Base-by-base conservation (phyloP, 2,329 filamentous ascomycete species). In the Neonectria ditissima region DNA sequence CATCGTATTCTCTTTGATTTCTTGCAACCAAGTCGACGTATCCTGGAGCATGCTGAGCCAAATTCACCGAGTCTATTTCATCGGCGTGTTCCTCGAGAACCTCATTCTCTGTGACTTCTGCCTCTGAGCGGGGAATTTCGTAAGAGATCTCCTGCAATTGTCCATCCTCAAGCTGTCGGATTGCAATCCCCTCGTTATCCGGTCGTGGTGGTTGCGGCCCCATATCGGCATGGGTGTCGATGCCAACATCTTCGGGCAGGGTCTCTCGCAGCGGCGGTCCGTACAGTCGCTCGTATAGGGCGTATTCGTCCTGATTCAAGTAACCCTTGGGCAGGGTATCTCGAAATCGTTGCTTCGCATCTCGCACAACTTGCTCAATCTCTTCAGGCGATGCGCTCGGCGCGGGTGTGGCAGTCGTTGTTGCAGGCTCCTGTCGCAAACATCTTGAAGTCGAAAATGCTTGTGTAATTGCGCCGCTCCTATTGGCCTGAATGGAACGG, bases 251-350 rank as follows among this genome's bases (percentile, higher is more conserved):
- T 61, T 90, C 88, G 1, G 86, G 83, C 8, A 74, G 77, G 2
- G 87, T 90, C 55, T 86, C 84, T 44, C 89, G 84, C 65, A 92
- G 76, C 2, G 94, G 93, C 34, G 89, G 83, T 1, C 94, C 95
- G 76, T 96, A 97, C 16, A 97, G 80, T 67, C 93, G 85, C 74
- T 91, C 89, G 77, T 97, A 97, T 1, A 97, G 80, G 51, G 81
- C 82, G 72, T 91, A 89, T 76, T 97, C 94, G 56, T 91, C 86
- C 1, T 85, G 83, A 34, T 83, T 89, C 55, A 97, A 78, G 70
- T 92, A 88, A 34, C 86, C 89, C 32, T 88, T 86, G 0, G 94
- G 94, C 24, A 97, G 79, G 0, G 86, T 89, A 73, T 96, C 90
- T 65, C 93, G 91, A 76, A 93, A 97, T 9, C 87, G 84, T 67